Evolutionary conservation across 495 filamentous ascomycete genomes (phyloP), one percentile per base, ranked within the genome.

Genomic region (Penicillium cosmopolitanum): DNA sequence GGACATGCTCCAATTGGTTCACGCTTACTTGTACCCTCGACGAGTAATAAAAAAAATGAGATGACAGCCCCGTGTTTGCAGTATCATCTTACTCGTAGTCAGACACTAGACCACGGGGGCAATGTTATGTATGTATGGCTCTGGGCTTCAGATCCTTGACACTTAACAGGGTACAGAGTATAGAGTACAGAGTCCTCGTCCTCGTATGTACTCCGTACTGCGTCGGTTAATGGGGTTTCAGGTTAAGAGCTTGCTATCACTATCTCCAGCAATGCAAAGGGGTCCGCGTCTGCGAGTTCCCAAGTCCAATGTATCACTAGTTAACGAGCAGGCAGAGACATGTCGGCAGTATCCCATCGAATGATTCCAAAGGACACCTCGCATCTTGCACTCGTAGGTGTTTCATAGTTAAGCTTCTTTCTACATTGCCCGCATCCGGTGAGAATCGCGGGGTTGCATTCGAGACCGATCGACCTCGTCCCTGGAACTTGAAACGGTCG

Each of bases 401-500:
- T 38, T 38, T 38, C 12, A 38, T 46, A 10, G 42, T 46, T 46
- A 46, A 46, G 42, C 42, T 46, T 46, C 42, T 46, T 46, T 19
- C 36, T n/a, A 38, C 36, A 38, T 4, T 38, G 36, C 15, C 36
- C 36, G 36, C 36, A 13, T 38, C 12, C 36, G 36, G 36, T 9
- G 15, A n/a, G 9, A n/a, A 38, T 38, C 36, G 42, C 42, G n/a
- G 42, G 42, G 42, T 46, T 46, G 42, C 16, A 46, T 46, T 46
- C n/a, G 36, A 38, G 36, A 15, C 36, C 36, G 36, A 38, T 38
- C 36, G 36, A 38, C 36, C 15, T 12, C 36, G 36, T 38, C 36
- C 36, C 36, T 38, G 36, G 36, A 62, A 48, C 51, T 13, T 64
- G 62, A 57, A 64, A 60, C 62, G n/a, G 56, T 23, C 46, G 42